Evolutionary conservation across 2,329 filamentous ascomycete genomes (phyloP).

Genomic region (Ceratocystis alfenasii): DNA sequence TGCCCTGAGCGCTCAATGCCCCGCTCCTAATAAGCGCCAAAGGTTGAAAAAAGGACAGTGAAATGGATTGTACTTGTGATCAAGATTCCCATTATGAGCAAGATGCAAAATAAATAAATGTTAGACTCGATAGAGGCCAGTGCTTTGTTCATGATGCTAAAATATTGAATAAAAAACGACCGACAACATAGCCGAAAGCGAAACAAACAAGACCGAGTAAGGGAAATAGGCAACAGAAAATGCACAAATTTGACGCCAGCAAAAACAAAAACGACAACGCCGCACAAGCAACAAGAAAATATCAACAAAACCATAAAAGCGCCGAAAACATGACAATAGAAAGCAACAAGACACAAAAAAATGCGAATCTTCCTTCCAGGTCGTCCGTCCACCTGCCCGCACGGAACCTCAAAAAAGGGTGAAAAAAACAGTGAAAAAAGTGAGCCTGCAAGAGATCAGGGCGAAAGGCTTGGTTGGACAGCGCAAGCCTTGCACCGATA

Average conservation of each 20-base stretch:
- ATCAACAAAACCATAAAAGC: slow-evolving; percentile 6
- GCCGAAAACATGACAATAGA: slow-evolving; percentile 8
- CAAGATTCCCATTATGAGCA: not conserved
- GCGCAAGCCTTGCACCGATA: not conserved
- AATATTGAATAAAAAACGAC: slow-evolving; percentile 12
- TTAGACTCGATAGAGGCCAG: slow-evolving; percentile 4
- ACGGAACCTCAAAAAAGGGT: too few relatives aligned
- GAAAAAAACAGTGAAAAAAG: not conserved
- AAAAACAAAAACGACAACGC: slow-evolving; percentile 4
- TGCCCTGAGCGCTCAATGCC: not conserved
- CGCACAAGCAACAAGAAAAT: slow-evolving; percentile 8
- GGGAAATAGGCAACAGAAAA: slow-evolving; percentile 12
- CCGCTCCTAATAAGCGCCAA: not conserved
- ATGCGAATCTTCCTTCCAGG: slow-evolving; percentile 4
- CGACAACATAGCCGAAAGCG: slow-evolving; percentile 6
- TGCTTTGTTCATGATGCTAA: slow-evolving; percentile 8
- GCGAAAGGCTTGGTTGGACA: not conserved
- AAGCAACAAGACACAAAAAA: slow-evolving; percentile 2
- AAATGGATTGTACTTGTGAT: too few relatives aligned
- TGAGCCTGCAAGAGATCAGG: not conserved
- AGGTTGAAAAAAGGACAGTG: not conserved
- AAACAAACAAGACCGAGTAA: not conserved
- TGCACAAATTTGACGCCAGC: slow-evolving; percentile 8
- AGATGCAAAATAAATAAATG: not conserved
- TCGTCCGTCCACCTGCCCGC: not conserved